These are phyloP conservation scores for Talaromyces stipitatus DNA, from an alignment of 495 filamentous ascomycete genomes.

Conservation along the genomic window DNA sequence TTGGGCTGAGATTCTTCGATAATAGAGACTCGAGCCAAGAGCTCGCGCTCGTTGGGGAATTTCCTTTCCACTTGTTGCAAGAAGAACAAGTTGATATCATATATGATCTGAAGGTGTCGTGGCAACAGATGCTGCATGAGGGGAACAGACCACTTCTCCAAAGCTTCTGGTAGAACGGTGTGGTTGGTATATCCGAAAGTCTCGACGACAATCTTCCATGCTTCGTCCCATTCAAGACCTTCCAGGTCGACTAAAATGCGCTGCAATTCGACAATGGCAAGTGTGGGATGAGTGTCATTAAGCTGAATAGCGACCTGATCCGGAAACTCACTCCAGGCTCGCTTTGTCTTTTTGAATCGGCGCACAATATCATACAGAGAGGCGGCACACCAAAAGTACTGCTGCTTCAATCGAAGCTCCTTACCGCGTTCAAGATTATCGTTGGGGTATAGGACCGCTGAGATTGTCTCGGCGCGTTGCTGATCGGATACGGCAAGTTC, in stretches of 20 bases:
- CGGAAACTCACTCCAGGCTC: conserved; percentile 84
- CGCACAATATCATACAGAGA: conserved; percentile 94
- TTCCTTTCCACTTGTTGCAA: conserved; percentile 78
- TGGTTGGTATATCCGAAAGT: conserved; percentile 98
- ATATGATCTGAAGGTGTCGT: conserved; percentile 94
- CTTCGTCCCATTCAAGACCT: conserved; percentile 87
- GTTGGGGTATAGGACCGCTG: conserved; percentile 94
- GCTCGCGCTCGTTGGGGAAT: conserved; percentile 83
- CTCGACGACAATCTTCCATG: conserved; percentile 70
- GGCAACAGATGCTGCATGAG: conserved; percentile 88
- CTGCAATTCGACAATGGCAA: conserved; percentile 92
- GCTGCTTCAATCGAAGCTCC: conserved; percentile 94
- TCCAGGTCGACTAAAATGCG: conserved; percentile 86
- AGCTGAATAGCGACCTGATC: conserved; percentile 96
- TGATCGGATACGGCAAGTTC: conserved; percentile 95
- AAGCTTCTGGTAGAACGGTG: conserved; percentile 90
- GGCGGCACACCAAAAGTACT: conserved; percentile 99
- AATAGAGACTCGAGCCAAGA: conserved; percentile 81
- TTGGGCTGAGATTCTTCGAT: conserved; percentile 97
- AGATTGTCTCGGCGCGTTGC: conserved; percentile 94
- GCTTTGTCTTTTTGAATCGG: conserved; percentile 93
- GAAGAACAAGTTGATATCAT: conserved; percentile 95
- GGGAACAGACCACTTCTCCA: conserved; percentile 98
- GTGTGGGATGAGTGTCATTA: conserved; percentile 95
- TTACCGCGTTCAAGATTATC: conserved; percentile 96